phyloP scores from a whole-genome alignment of 164 flowering plant genomes.

The Euptelea pleiosperma region DNA sequence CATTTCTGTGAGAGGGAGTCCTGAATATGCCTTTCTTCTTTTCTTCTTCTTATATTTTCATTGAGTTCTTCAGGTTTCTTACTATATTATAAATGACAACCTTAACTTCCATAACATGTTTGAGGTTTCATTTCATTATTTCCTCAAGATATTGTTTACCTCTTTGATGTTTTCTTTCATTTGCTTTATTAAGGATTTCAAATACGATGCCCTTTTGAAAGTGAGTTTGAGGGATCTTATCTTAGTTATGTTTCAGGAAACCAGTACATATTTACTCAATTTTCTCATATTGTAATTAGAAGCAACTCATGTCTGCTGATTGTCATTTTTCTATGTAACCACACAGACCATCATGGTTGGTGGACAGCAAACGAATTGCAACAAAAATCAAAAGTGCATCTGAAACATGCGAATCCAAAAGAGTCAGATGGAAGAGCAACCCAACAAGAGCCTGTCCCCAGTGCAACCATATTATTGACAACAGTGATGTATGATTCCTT shows the following conservation, averaged over 20 bases:
- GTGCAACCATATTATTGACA: constrained; percentile 69
- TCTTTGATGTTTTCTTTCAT: no score
- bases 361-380: constrained; percentile 79
- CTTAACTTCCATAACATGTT: no score
- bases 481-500: constrained; percentile 64
- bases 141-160: no score
- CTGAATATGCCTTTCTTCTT: no score
- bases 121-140: no score
- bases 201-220: background rate
- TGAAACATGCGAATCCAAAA: constrained; percentile 37
- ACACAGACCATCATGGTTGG: constrained; percentile 84
- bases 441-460: constrained; percentile 81
- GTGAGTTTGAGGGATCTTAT: background rate
- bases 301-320: background rate
- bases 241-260: background rate
- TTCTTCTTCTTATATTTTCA: no score
- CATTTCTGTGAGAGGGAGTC: no score
- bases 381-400: constrained; percentile 84
- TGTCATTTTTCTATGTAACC: constrained; percentile 4
- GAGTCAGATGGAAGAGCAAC: constrained; percentile 69
- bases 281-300: background rate
- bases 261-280: background rate
- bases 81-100: no score
- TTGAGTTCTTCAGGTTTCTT: no score
- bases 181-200: background rate